Evolutionary conservation across 2,329 filamentous ascomycete species (phyloP), one percentile per base, ranked within the genome.

Genomic region (Sporothrix protearum): DNA sequence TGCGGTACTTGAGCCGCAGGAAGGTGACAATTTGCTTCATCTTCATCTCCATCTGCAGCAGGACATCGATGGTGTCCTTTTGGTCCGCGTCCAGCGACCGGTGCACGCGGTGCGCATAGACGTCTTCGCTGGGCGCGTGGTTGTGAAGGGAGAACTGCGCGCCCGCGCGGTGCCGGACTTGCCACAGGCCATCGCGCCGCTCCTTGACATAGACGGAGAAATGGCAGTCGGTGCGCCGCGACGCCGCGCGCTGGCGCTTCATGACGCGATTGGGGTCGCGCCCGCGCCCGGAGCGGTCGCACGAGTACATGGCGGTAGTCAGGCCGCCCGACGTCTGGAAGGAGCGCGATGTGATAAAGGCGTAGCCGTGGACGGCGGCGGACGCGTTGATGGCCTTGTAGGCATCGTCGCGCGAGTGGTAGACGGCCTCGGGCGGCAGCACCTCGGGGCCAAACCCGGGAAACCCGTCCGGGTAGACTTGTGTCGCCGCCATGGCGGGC

Each of bases 1-100:
- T 73, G 55, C 69, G 69, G 71, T 73, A 71, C 57, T 73, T 73
- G 69, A 71, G 71, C 14, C 69, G 71, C 64, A 73, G 8, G 16
- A 73, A 73, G 7, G 69, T 71, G 10, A 73, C 71, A 47, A 73
- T 73, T 64, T 73, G 71, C 69, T 68, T 59, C 22, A 69, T 67
- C 59, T 71, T 71, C 53, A 73, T 42, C 6, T 71, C 69, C 71
- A 73, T 73, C 30, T 71, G 64, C 64, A 71, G 36, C 49, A 73
- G 55, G 12, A 73, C 49, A 22, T 73, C 71, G 19, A 73, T 64
- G 6, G 64, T 69, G 64, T 73, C 71, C 49, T 73, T 73, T n/a
- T 73, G 71, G 69, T 73, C 71, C 10, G 69, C 64, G 49, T 73
- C 69, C 12, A 73, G 71, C 33, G 71, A 45, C 5, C 71, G 69